Conservation (phyloP, 2,329 filamentous ascomycete species). For the Fusarium sp. region DNA sequence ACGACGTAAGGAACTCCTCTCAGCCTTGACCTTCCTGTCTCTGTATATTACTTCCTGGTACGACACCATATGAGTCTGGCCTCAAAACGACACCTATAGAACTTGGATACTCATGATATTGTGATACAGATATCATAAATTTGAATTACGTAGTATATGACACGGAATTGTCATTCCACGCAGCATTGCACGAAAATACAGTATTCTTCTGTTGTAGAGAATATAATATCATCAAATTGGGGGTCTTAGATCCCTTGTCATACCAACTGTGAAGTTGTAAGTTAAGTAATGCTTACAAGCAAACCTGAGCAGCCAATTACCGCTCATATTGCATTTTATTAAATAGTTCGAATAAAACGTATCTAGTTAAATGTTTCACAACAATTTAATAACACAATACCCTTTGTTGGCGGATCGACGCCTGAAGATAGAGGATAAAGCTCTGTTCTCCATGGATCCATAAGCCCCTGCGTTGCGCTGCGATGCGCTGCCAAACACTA, state of each 20-base stretch:
- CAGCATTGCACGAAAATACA: neutral
- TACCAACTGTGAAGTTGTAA: neutral
- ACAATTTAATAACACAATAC: neutral
- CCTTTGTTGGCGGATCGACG: neutral
- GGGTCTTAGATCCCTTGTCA: neutral
- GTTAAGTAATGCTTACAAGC: neutral
- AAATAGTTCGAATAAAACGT: neutral
- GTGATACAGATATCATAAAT: neutral
- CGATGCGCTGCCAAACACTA: constrained; percentile 28
- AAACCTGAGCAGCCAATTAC: neutral
- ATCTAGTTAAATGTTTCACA: neutral
- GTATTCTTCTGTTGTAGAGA: neutral
- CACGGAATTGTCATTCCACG: neutral
- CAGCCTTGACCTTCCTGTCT: neutral
- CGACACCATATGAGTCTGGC: neutral
- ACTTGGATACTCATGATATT: neutral
- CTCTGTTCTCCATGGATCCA: neutral
- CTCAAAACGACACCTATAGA: neutral
- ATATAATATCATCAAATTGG: no score
- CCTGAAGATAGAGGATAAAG: neutral
- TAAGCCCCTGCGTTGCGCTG: constrained; percentile 1
- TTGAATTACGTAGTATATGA: neutral
- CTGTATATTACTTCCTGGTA: neutral
- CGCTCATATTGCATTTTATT: neutral
- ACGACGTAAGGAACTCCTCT: constrained; percentile 25